Conservation (phyloP, 208 protist genomes). For the Angomonas ambiguus region DNA sequence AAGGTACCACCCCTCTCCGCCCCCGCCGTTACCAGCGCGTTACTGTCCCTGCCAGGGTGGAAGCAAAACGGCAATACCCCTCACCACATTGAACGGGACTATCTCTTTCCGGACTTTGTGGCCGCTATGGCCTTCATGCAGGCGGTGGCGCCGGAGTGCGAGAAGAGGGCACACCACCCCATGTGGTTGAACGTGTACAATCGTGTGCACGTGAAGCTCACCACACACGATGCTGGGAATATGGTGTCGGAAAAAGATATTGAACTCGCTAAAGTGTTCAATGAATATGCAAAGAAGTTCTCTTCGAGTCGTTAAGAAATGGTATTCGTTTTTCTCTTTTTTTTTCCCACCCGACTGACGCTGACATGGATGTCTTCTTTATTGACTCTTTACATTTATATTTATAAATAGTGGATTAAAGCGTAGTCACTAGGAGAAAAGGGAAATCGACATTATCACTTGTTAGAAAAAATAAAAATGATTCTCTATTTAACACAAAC, state of each 20-base stretch:
- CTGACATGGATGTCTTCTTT: no score
- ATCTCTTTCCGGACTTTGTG: constrained; percentile 86
- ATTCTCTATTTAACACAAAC: background rate
- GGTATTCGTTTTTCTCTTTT: background rate
- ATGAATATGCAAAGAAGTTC: constrained; percentile 6
- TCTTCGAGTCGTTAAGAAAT: background rate
- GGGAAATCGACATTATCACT: no score
- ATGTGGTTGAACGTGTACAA: constrained; percentile 96
- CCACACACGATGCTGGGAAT: constrained; percentile 93
- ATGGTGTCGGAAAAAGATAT: constrained; percentile 78
- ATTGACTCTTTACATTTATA: no score
- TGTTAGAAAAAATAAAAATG: background rate
- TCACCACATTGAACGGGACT: constrained; percentile 54
- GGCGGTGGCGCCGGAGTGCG: constrained; percentile 65
- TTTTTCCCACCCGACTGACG: background rate
- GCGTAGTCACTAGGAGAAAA: no score
- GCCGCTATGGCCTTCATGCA: constrained; percentile 92
- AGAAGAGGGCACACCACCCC: constrained; percentile 92
- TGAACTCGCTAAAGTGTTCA: constrained; percentile 61
- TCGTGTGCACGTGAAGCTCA: constrained; percentile 86
- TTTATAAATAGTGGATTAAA: no score
- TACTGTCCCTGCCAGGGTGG: constrained; percentile 76
- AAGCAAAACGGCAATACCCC: constrained; percentile 30
- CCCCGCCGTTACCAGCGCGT: constrained; percentile 80
- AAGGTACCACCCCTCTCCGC: constrained; percentile 43